Evolutionary conservation across 805 yeast species (phyloP).

Genomic region (Candida ovalis): DNA sequence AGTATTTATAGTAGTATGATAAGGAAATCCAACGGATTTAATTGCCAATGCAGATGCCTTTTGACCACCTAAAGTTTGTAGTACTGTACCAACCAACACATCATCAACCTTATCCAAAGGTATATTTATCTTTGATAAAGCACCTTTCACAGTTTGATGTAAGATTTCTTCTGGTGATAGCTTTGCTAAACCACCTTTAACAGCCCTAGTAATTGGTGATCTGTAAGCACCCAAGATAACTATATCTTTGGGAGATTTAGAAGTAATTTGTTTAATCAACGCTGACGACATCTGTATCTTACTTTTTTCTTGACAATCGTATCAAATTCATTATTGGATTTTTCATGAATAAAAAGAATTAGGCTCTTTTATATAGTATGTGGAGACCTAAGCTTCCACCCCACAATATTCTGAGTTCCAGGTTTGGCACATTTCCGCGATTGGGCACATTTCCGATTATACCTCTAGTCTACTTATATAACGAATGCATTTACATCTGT

Average conservation of each 20-base stretch:
- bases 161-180: slow-evolving; percentile 36
- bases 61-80: slow-evolving; percentile 37
- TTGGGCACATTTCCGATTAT: not conserved
- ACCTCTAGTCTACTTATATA: too few species aligned
- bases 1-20: slow-evolving; percentile 33
- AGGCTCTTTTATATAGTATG: too few species aligned
- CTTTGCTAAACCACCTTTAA: slow-evolving; percentile 35
- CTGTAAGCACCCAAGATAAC: slow-evolving; percentile 35
- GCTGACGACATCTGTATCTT: slow-evolving; percentile 7
- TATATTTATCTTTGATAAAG: slow-evolving; percentile 23
- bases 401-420: not conserved
- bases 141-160: slow-evolving; percentile 28
- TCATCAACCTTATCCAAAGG: slow-evolving; percentile 31
- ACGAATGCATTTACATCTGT: not conserved
- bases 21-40: slow-evolving; percentile 33
- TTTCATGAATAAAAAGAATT: too few species aligned
- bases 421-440: too few species aligned
- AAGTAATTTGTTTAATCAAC: slow-evolving; percentile 12
- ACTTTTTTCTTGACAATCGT: too few species aligned
- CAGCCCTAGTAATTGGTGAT: slow-evolving; percentile 35
- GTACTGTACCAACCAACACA: slow-evolving; percentile 35
- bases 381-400: too few species aligned
- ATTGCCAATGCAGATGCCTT: slow-evolving; percentile 36
- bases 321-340: too few species aligned
- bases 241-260: slow-evolving; percentile 30